A percentile compares a stretch with the other conserved stretches of the same genome.
Conservation (phyloP, 2,329 filamentous ascomycete genomes). For the Epichloe gansuensis region DNA sequence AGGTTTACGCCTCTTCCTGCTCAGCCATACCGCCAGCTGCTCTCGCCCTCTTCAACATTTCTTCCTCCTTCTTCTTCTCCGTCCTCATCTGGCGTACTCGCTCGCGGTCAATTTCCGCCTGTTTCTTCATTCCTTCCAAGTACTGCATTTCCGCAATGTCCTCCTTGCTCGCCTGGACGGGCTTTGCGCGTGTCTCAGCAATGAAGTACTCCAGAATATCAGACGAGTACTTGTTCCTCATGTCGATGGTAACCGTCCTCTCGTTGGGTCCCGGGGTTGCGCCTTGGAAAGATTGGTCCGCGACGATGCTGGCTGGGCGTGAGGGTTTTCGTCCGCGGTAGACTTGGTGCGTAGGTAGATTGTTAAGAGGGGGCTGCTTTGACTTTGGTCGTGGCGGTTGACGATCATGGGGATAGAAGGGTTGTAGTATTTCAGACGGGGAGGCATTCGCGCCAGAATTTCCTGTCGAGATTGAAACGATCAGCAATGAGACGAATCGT, state of each 20-base stretch:
- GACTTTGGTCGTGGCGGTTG: slow-evolving; percentile 49
- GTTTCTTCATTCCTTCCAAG: slow-evolving; percentile 40
- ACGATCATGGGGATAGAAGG: slow-evolving; percentile 74
- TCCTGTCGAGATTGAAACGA: slow-evolving; percentile 36
- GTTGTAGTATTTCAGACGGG: slow-evolving; percentile 89
- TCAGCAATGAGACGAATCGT: slow-evolving; percentile 9
- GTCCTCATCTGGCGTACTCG: slow-evolving; percentile 39
- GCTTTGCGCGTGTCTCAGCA: slow-evolving; percentile 46
- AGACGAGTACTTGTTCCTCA: slow-evolving; percentile 48
- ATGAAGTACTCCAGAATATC: slow-evolving; percentile 54
- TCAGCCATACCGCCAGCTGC: slow-evolving; percentile 26
- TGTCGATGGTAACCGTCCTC: slow-evolving; percentile 43
- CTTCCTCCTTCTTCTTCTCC: slow-evolving; percentile 50
- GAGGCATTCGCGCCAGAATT: slow-evolving; percentile 78
- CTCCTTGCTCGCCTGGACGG: slow-evolving; percentile 43
- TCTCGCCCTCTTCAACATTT: slow-evolving; percentile 29
- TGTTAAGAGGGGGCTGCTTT: slow-evolving; percentile 47
- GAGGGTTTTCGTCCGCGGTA: slow-evolving; percentile 17
- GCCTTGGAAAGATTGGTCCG: slow-evolving; percentile 35
- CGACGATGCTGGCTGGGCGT: slow-evolving; percentile 34
- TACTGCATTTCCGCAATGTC: slow-evolving; percentile 47
- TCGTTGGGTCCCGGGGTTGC: slow-evolving; percentile 36
- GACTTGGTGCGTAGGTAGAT: slow-evolving; percentile 45
- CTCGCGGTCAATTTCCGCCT: slow-evolving; percentile 42
- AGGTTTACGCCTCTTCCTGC: slow-evolving; percentile 17